Evolutionary conservation across 2,329 filamentous ascomycete species (phyloP), one percentile per base, ranked within the genome.

Genomic region (Niveomyces coronatus): DNA sequence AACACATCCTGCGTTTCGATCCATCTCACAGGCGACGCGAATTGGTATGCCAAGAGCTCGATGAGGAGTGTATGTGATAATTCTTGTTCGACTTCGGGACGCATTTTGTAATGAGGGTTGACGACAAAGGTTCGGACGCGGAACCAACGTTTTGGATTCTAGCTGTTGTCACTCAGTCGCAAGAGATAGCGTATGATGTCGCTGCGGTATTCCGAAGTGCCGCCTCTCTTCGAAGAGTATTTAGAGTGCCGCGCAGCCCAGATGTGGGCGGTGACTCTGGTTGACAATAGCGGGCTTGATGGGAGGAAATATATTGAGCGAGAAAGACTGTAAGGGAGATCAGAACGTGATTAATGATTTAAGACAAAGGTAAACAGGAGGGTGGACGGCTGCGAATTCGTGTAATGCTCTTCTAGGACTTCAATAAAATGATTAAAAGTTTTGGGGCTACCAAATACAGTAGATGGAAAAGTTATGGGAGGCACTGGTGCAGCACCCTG

Each of bases 1-100:
- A 98, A 91, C 53, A 98, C 91, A 89, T 98, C 91, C 68, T 98
- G 91, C 39, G 91, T 98, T 68, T 98, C 91, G 64, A 98, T 98
- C 91, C 91, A 98, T 79, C 91, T 82, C 53, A 98, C 91, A 35
- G 91, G 91, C 39, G 89, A 96, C 54, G 91, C 91, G 64, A 98
- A 98, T 62, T 98, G 91, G 67, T 96, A 98, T 70, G 91, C 91
- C 52, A 98, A 79, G 48, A 98, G 85, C 79, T 98, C 91, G 49
- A 98, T 85, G 60, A 98, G 84, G 65, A 98, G 78, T 51, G 89
- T 96, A 67, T 98, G 89, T 58, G 91, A 84, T 64, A 98, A 85
- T 73, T 98, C 91, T 68, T 98, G 91, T 79, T 98, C 89, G 64
- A 96, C 74, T 77, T 98, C 91, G 63, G 91, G 91, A 72, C 85